Evolutionary conservation across 2,329 filamentous ascomycete genomes (phyloP).

Genomic region (Neofusicoccum sp.): DNA sequence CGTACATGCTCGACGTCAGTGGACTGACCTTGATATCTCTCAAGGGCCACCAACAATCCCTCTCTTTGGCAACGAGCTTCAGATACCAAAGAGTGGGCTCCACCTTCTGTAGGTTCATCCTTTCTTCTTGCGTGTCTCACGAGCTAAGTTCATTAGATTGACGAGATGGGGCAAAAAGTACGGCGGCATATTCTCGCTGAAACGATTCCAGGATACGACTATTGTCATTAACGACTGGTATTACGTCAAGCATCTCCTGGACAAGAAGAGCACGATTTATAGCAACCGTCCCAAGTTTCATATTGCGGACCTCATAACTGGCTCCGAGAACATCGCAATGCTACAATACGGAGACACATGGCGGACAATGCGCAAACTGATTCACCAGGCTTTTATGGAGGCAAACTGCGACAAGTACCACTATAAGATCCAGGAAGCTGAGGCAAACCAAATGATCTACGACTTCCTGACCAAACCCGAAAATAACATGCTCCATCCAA

Average conservation of each 20-base stretch:
- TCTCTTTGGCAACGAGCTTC: constrained; percentile 15
- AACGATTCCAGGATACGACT: constrained; percentile 41
- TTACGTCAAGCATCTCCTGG: constrained; percentile 44
- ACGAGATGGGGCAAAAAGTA: constrained; percentile 46
- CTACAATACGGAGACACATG: constrained; percentile 48
- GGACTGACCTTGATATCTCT: too few species aligned
- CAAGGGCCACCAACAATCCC: constrained; percentile 18
- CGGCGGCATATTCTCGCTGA: constrained; percentile 44
- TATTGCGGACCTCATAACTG: constrained; percentile 44
- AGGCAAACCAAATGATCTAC: constrained; percentile 48
- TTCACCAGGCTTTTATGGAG: constrained; percentile 47
- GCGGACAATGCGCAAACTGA: constrained; percentile 44
- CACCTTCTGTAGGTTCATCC: background rate
- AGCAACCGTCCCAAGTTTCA: constrained; percentile 44
- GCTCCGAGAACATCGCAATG: constrained; percentile 46
- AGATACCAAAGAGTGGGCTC: constrained; percentile 9
- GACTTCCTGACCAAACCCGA: constrained; percentile 47
- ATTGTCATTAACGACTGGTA: constrained; percentile 43
- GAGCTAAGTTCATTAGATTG: constrained; percentile 29
- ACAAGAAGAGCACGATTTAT: constrained; percentile 46
- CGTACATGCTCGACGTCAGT: background rate
- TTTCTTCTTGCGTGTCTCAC: too few species aligned
- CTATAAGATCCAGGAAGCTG: constrained; percentile 43
- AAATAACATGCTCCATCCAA: background rate
- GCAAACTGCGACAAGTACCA: background rate